phyloP scores from a whole-genome alignment of 768 basidiomycete species.

The Cyclocybe aegerita region DNA sequence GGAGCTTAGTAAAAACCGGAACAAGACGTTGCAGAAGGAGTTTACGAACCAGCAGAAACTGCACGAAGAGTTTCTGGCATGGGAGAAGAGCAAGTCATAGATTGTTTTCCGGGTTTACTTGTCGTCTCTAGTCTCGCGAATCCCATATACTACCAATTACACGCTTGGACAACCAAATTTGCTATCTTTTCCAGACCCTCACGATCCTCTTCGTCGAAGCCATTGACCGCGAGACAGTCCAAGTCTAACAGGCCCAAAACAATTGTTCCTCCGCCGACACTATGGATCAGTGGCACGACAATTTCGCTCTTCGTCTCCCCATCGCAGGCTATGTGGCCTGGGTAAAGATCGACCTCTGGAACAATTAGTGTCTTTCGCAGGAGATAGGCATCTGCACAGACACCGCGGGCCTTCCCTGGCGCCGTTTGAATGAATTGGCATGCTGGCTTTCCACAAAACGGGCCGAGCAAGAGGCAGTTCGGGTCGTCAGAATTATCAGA shows the following conservation, averaged over 20 bases:
- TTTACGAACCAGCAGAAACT: constrained; percentile 72
- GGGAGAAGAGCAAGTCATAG: constrained; percentile 28
- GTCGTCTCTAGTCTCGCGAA: neutral
- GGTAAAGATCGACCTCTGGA: constrained; percentile 73
- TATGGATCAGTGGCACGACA: constrained; percentile 70
- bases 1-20: constrained; percentile 77
- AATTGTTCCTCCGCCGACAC: constrained; percentile 26
- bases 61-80: constrained; percentile 74
- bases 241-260: constrained; percentile 75
- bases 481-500: constrained; percentile 15
- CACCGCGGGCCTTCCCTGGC: constrained; percentile 62
- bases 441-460: constrained; percentile 90
- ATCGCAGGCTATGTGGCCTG: constrained; percentile 95
- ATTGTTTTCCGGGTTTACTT: constrained; percentile 1
- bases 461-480: constrained; percentile 63
- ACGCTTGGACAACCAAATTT: constrained; percentile 56
- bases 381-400: constrained; percentile 81
- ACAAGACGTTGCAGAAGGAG: constrained; percentile 78
- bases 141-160: constrained; percentile 54
- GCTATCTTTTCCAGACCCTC: constrained; percentile 76
- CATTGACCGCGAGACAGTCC: constrained; percentile 71
- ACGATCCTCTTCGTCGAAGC: constrained; percentile 77
- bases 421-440: constrained; percentile 76
- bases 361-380: constrained; percentile 63
- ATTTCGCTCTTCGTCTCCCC: constrained; percentile 89